Evolutionary conservation across 495 filamentous ascomycete species (phyloP).

Genomic region (Pyrenula aspistea): DNA sequence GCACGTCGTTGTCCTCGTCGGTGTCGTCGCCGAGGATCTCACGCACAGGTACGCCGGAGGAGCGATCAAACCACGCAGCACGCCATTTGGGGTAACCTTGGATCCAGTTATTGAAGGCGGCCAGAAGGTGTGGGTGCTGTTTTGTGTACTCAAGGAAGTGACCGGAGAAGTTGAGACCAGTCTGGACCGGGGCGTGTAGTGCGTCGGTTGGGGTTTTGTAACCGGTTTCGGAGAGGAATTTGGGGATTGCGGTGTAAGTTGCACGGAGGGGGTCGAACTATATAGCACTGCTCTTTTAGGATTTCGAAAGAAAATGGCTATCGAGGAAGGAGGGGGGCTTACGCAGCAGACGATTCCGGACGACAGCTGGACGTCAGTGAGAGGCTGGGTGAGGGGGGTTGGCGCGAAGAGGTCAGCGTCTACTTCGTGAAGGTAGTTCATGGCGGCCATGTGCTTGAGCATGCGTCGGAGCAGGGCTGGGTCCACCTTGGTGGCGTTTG

Average conservation of each 20-base stretch:
- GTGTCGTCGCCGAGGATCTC: slow-evolving; percentile 20
- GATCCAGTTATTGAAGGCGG: slow-evolving; percentile 40
- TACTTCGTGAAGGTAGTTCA: slow-evolving; percentile 33
- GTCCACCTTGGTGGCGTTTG: neutral
- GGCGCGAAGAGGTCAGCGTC: slow-evolving; percentile 29
- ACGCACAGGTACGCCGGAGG: slow-evolving; percentile 32
- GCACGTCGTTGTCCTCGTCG: slow-evolving; percentile 4
- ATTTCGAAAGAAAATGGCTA: slow-evolving; percentile 3
- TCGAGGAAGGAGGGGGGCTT: slow-evolving; percentile 24
- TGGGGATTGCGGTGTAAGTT: slow-evolving; percentile 18
- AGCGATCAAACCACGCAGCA: slow-evolving; percentile 38
- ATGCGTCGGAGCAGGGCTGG: slow-evolving; percentile 14
- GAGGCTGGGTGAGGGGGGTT: slow-evolving; percentile 27
- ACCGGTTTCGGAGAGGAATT: slow-evolving; percentile 16
- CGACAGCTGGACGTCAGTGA: slow-evolving; percentile 7
- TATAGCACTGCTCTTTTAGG: neutral
- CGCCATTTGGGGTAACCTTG: slow-evolving; percentile 33
- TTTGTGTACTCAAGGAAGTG: slow-evolving; percentile 24
- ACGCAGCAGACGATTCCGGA: slow-evolving; percentile 17
- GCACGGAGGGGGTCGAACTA: slow-evolving; percentile 9
- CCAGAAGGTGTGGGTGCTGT: slow-evolving; percentile 12
- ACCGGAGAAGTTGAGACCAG: slow-evolving; percentile 16
- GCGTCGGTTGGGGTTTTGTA: slow-evolving; percentile 21
- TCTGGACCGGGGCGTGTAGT: slow-evolving; percentile 18
- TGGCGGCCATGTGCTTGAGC: slow-evolving; percentile 36